Evolutionary conservation across 768 basidiomycete genomes (phyloP), one percentile per base, ranked within the genome.

Genomic region (Tubosaeta brunneosetosa): DNA sequence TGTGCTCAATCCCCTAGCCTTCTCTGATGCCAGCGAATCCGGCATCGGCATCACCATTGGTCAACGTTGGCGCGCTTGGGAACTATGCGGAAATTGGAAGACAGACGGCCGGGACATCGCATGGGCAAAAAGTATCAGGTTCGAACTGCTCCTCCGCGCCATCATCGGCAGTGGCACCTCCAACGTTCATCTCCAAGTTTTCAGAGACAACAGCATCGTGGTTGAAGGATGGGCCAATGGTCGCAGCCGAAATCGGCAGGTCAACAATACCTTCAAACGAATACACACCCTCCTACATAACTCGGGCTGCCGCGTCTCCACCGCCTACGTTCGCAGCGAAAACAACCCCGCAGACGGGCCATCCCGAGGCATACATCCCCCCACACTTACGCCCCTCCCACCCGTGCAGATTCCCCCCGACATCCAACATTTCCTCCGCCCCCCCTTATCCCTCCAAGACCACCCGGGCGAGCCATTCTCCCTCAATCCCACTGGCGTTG

Each of bases 251-350:
- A 66, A 65, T 42, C 4, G 2, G 6, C 27, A 13, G 0, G 8
- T 60, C 55, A 66, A 66, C 10, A 2, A 40, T 0, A 19, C 57
- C 11, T 33, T 74, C 58, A 51, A 53, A n/a, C 46, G 56, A 12
- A 53, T 74, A 29, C 66, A 59, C 12, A 1, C 10, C 6, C 3
- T 14, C 32, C 50, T 51, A 6, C 36, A 7, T 53, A 42, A 56
- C 62, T 10, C 58, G 1, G 45, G 51, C 7, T 19, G 34, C 1
- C 1, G 16, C 17, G 13, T 52, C 3, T 10, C 3, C 16, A 4
- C 12, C 1, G 0, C 1, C 1, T 46, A 63, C 3, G 61, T 66
- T 0, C 65, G 68, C 6, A 56, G 52, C 16, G 19, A 4, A 7
- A 2, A 12, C 10, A 59, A 59, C 22, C 56, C 56, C 9, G 52